Evolutionary conservation across 2,329 filamentous ascomycete genomes (phyloP).

Genomic region (Colletotrichum chlorophyti): DNA sequence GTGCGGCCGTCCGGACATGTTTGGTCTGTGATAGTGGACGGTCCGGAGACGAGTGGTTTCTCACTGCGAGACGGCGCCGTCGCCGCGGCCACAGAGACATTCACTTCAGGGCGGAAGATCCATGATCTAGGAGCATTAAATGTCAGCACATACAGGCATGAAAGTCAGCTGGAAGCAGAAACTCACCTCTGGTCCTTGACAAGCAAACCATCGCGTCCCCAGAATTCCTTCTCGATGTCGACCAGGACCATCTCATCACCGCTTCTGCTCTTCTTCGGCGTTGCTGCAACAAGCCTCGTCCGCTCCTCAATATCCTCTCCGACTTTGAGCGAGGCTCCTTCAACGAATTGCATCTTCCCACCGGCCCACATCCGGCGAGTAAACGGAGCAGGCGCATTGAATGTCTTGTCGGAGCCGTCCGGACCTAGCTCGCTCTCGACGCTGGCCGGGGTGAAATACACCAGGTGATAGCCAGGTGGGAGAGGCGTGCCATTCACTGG

Average conservation of each 20-base stretch:
- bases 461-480: conserved; percentile 67
- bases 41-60: not conserved
- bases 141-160: not conserved
- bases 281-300: conserved; percentile 60
- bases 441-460: conserved; percentile 67
- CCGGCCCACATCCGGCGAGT: conserved; percentile 74
- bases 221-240: conserved; percentile 66
- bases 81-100: conserved; percentile 23
- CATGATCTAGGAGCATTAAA: conserved; percentile 43
- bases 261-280: conserved; percentile 59
- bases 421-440: conserved; percentile 60
- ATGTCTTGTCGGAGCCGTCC: conserved; percentile 67
- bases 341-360: conserved; percentile 60
- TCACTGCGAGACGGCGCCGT: conserved; percentile 28
- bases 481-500: conserved; percentile 54
- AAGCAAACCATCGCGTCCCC: conserved; percentile 55
- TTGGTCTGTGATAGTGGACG: conserved; percentile 3
- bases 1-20: conserved; percentile 23
- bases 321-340: conserved; percentile 46
- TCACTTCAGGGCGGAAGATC: conserved; percentile 50
- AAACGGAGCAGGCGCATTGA: conserved; percentile 66
- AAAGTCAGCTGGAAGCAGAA: too few relatives aligned
- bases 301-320: conserved; percentile 63
- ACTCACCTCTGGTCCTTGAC: conserved; percentile 60
- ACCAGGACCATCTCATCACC: conserved; percentile 70